Base-by-base conservation (phyloP, 257 asterid species). In the Salvia hispanica region DNA sequence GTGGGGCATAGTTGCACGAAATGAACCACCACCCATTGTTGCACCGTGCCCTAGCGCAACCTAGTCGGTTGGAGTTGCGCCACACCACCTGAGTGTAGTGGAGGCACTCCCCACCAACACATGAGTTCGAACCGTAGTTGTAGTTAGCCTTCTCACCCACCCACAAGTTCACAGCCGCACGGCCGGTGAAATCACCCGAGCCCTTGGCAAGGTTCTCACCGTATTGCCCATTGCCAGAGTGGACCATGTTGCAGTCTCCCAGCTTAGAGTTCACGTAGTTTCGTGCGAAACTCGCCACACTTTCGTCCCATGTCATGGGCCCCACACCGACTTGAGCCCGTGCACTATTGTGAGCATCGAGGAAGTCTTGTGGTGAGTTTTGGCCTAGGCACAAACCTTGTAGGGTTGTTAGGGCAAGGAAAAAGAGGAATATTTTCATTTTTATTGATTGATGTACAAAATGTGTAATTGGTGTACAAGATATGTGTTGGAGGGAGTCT, bases 131-230 rank as follows among this genome's bases (percentile, higher is more conserved):
- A 2, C 1, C 36, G 36, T 78, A 13, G 31, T 80, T 3, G 6
- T 85, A 85, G 31, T 70, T 6, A 0, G 13, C 2, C 75, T 36
- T 76, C 61, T 85, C 86, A 0, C 9, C 44, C 5, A 67, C 86
- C 84, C 88, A 85, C 76, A 66, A 3, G 8, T 56, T 13, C n/a
- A 83, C 79, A 0, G 85, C 89, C 0, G 43, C 62, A 0, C 13
- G 7, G 1, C 75, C 87, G 0, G 80, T 69, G 52, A 79, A 71
- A 3, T 43, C 65, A 0, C 71, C 70, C 1, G 15, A 40, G 6
- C 80, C 83, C 14, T 56, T 55, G 18, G 85, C 85, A 0, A 83
- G 64, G 40, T 83, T 85, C 63, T 83, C 88, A 0, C 82, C 86
- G 13, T 74, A 78, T 0, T 72, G 78, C 3, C 71, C 14, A 0